Base-by-base conservation (phyloP, 805 yeast species). In the Candida adriatica region DNA sequence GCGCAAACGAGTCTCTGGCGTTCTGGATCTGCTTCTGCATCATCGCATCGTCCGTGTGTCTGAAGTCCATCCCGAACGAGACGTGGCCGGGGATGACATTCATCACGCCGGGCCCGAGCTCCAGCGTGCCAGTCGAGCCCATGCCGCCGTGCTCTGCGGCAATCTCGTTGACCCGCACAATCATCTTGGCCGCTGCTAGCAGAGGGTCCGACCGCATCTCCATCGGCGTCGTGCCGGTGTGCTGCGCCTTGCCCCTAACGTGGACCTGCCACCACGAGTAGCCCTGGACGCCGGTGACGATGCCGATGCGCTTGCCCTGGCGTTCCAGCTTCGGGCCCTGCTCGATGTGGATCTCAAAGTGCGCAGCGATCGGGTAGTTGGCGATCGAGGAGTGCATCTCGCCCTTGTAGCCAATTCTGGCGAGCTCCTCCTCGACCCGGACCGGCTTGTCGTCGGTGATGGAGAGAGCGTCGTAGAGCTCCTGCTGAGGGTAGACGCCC, bases 181-280 rank as follows among this genome's bases (percentile, higher is more conserved):
- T 70, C 66, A 79, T 69, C 37, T 61, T 63, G 3, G 84, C 60
- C 7, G 79, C 70, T 2, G 78, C 70, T 9, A 75, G 59, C 29
- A 78, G 47, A 1, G 86, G 75, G 53, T 79, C 87, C 15, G 70
- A 62, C 46, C 87, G 64, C 30, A 70, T 61, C 22, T 57, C 54
- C 57, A 79, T 58, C 10, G 86, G 86, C 0, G 87, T 79, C 1
- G 86, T 75, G n/a, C 88, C 88, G 0, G 87, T 75, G 48, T 79
- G 88, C 32, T 75, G 76, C 3, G 83, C 80, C 42, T 64, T 68
- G 26, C 88, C 88, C 8, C 46, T 58, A 15, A 79, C 68, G n/a
- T 55, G 62, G 16, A 75, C 62, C 29, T 66, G 70, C 33, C 64
- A 60, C 88, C 88, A 79, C 27, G 63, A 55, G 43, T 73, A 74